A percentile compares a stretch with the other conserved stretches of the same genome.
Conservation (phyloP, 2,329 filamentous ascomycete genomes). For the Pseudopyrenochaeta lycopersici region DNA sequence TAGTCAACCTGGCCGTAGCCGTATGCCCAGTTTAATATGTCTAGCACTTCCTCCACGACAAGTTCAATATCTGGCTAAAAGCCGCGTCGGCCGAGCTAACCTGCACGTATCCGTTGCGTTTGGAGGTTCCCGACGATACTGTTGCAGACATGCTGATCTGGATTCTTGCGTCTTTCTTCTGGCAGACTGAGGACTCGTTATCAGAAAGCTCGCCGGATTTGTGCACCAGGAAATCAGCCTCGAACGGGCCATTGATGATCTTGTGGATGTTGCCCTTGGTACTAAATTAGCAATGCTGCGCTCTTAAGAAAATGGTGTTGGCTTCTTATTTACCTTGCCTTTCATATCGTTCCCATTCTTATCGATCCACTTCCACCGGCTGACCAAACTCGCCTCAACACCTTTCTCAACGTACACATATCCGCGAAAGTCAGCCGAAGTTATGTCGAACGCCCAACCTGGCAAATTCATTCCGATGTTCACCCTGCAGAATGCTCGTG, state of each 20-base stretch:
- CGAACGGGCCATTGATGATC: conserved; percentile 28
- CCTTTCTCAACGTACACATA: conserved; percentile 30
- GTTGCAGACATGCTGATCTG: conserved; percentile 33
- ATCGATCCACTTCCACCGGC: conserved; percentile 41
- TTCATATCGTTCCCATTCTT: conserved; percentile 27
- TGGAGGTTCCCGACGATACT: conserved; percentile 15
- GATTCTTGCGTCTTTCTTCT: conserved; percentile 33
- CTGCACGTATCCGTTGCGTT: conserved; percentile 20
- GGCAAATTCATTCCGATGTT: conserved; percentile 31
- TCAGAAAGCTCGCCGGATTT: conserved; percentile 34
- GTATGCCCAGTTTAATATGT: not conserved
- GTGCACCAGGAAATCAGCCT: conserved; percentile 34
- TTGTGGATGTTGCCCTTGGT: conserved; percentile 35
- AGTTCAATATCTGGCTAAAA: conserved; percentile 31
- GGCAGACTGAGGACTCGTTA: conserved; percentile 26
- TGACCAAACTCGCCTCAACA: conserved; percentile 30
- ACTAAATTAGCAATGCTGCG: not conserved
- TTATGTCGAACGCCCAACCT: conserved; percentile 37
- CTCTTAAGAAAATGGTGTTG: not conserved
- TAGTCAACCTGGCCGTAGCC: no score
- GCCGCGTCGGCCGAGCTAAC: conserved; percentile 21
- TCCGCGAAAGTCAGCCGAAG: conserved; percentile 32
- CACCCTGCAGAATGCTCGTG: conserved; percentile 35
- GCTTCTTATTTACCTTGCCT: conserved; percentile 28
- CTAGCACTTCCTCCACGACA: conserved; percentile 35